Percentiles rank a stretch among this genome's conserved stretches.
phyloP scores from a whole-genome alignment of 1,284 basidiomycete genomes.

The Ustilago curta region DNA sequence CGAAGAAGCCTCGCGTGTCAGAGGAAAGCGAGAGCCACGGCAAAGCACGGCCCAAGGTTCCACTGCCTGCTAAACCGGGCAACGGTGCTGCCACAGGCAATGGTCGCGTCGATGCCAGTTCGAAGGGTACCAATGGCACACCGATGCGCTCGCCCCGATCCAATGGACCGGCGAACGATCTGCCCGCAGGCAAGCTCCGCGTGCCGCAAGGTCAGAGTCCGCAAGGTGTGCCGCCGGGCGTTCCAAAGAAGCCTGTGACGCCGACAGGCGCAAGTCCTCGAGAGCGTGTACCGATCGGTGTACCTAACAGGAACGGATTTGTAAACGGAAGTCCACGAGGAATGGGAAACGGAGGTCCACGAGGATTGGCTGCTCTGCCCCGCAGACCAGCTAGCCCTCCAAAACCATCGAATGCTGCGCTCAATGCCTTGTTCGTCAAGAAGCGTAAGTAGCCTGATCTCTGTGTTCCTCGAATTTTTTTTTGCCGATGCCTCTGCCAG shows the following conservation, averaged over 20 bases:
- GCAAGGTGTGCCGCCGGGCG: constrained; percentile 12
- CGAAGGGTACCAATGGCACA: constrained; percentile 5
- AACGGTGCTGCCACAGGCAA: constrained; percentile 2
- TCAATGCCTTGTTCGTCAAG: constrained; percentile 51
- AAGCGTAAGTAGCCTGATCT: constrained; percentile 28
- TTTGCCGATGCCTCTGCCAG: neutral
- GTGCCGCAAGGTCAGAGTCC: constrained; percentile 19
- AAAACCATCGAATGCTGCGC: constrained; percentile 46
- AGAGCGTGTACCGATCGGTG: constrained; percentile 17
- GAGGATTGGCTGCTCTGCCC: constrained; percentile 31
- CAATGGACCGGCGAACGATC: constrained; percentile 12
- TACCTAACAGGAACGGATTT: constrained; percentile 8
- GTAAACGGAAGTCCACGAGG: constrained; percentile 24
- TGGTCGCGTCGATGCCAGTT: constrained; percentile 6
- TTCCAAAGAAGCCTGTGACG: constrained; percentile 22
- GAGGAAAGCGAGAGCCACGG: constrained; percentile 8
- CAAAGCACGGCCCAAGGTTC: constrained; percentile 8
- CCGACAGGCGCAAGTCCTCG: constrained; percentile 22
- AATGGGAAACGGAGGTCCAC: constrained; percentile 19
- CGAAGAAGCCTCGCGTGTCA: constrained; percentile 39
- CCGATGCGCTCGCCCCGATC: constrained; percentile 19
- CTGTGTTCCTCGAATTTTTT: no score
- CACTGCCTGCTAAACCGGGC: neutral
- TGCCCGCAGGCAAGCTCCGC: constrained; percentile 29
- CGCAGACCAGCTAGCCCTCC: constrained; percentile 36